Base-by-base conservation (phyloP, 345 rosid genomes). In the Populus nigra region DNA sequence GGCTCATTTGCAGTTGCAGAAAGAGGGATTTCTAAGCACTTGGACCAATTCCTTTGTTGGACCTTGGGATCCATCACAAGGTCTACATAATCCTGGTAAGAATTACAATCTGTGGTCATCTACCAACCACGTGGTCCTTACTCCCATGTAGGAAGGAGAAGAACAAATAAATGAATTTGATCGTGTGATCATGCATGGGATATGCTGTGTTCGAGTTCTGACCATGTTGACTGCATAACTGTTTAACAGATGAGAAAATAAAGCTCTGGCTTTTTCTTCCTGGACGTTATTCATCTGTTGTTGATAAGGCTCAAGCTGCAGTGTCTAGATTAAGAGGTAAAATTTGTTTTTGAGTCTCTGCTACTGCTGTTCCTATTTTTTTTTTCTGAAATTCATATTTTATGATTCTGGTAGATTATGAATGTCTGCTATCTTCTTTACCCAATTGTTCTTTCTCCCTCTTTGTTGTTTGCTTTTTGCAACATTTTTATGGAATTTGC, bases 31-130 rank as follows among this genome's bases (percentile, higher is more conserved):
- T 88, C 89, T 96, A 25, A 96, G 89, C 75, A 76, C 99, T 53
- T 96, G 99, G 99, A 96, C 97, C 49, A 96, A 94, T 88, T 93
- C 99, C 77, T 96, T 96, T 86, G 98, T 96, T 79, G 99, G 99
- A 83, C 99, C 99, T 82, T 96, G 99, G 99, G 99, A 96, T 86
- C 99, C 97, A 39, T 96, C 99, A 81, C 99, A 96, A 84, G 99
- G 99, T 72, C 77, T 94, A 82, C 92, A 96, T 79, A 96, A 94
- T 83, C 99, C 99, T 74, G 99, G 99, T 93, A 88, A 84, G 89
- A 76, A 69, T 75, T 69, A 55, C 25, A 45, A 79, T 35, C 8
- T 47, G 3, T 55, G 68, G 33, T 33, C 13, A 38, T 78, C 69
- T 39, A 6, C 50, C 33, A 69, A 15, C 50, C 22, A 45, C 71